phyloP scores from a whole-genome alignment of 257 asterid species.

The Lithospermum erythrorhizon region DNA sequence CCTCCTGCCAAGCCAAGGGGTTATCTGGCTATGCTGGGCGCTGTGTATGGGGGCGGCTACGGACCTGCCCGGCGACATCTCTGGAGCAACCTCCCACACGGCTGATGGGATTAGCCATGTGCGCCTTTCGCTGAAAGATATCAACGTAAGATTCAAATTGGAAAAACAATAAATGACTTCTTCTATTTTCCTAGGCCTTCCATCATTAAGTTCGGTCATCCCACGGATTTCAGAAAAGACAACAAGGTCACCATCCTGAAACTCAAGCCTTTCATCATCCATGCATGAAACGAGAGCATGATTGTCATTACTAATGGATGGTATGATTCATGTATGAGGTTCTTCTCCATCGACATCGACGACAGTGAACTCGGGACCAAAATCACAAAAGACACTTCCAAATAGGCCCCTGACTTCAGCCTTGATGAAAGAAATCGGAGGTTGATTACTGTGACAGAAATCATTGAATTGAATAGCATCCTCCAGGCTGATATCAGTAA shows the following conservation, averaged over 20 bases:
- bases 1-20: no score
- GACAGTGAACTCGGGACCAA: slow-evolving; percentile 84
- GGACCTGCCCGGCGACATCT: no score
- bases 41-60: no score
- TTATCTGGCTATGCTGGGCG: no score
- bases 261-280: slow-evolving; percentile 95
- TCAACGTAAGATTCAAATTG: no score
- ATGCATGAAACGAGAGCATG: slow-evolving; percentile 81
- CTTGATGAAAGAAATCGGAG: slow-evolving; percentile 85
- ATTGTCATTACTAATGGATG: slow-evolving; percentile 74
- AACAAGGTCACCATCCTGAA: slow-evolving; percentile 85
- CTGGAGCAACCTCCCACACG: no score
- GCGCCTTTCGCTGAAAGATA: no score
- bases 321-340: slow-evolving; percentile 87
- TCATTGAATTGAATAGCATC: slow-evolving; percentile 61
- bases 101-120: no score
- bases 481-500: slow-evolving; percentile 53
- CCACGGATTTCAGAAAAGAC: slow-evolving; percentile 80
- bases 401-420: slow-evolving; percentile 86
- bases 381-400: slow-evolving; percentile 79
- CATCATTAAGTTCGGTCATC: slow-evolving; percentile 87
- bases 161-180: no score
- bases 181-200: slow-evolving; percentile 85
- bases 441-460: slow-evolving; percentile 77
- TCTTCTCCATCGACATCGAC: slow-evolving; percentile 89